These are phyloP conservation scores for Rubia tinctorum DNA, from an alignment of 305 asterid species.

Conservation along the genomic window DNA sequence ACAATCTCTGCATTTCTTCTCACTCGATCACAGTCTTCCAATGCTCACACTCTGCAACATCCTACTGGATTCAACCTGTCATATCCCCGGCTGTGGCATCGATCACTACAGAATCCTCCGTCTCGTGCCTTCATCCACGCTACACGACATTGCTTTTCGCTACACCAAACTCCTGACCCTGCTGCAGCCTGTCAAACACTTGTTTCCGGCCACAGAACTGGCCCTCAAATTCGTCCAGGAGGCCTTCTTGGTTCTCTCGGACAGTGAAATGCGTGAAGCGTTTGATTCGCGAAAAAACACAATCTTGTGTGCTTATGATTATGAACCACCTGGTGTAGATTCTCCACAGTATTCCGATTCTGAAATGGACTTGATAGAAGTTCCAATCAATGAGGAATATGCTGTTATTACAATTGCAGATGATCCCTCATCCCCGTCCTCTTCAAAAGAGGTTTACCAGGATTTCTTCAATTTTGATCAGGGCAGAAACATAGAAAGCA, in stretches of 20 bases:
- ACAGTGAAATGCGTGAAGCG: conserved; percentile 6
- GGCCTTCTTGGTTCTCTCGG: conserved; percentile 18
- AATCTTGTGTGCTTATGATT: conserved; percentile 8
- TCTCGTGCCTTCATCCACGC: conserved; percentile 19
- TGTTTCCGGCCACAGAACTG: conserved; percentile 17
- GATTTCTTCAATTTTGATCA: conserved; percentile 21
- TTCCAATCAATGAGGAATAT: too few relatives aligned
- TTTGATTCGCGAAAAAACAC: conserved; percentile 17
- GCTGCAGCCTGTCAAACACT: conserved; percentile 17
- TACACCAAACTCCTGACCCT: too few relatives aligned
- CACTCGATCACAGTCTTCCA: conserved; percentile 14
- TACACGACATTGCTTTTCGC: conserved; percentile 1
- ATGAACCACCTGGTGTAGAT: too few relatives aligned
- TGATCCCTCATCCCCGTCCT: too few relatives aligned
- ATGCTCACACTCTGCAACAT: conserved; percentile 23
- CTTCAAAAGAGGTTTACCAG: conserved; percentile 6
- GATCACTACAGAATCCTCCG: conserved; percentile 24
- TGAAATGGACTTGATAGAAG: neutral
- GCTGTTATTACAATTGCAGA: too few relatives aligned
- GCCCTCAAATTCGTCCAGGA: conserved; percentile 19
- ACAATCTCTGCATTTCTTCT: conserved; percentile 18
- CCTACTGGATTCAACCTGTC: conserved; percentile 16
- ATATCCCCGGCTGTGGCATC: conserved; percentile 12
- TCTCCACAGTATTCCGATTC: neutral
- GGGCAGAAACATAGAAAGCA: conserved; percentile 5